Percentiles rank a stretch among this genome's conserved stretches.
phyloP scores from a whole-genome alignment of 73 alveolate species.

The Paramecium octaurelia region DNA sequence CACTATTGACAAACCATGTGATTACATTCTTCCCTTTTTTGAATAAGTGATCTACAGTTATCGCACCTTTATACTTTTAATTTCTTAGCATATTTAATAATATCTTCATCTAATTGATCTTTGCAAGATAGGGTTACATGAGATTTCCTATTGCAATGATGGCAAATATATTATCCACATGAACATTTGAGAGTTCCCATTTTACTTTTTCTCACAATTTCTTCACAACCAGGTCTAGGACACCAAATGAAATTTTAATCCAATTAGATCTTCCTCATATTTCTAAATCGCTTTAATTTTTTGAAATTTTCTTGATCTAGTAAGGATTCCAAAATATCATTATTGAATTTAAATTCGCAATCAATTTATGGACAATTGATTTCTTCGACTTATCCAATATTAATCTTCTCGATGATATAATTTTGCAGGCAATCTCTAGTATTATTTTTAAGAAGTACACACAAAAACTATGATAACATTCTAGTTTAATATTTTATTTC shows the following conservation, averaged over 20 bases:
- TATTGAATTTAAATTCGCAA: not conserved
- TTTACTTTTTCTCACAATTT: conserved; percentile 47
- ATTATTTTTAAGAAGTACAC: not conserved
- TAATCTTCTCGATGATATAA: not conserved
- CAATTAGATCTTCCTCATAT: not conserved
- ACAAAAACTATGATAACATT: not conserved
- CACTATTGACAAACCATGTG: not conserved
- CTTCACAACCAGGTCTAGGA: conserved; percentile 72
- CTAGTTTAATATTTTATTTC: not conserved
- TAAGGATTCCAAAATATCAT: not conserved
- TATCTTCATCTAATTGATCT: conserved; percentile 60
- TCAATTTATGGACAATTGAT: not conserved
- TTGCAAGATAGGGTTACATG: conserved; percentile 65
- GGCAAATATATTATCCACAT: conserved; percentile 67
- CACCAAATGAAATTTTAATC: conserved; percentile 76
- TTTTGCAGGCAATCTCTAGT: not conserved
- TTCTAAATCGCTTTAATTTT: conserved; percentile 51
- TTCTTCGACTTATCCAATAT: not conserved
- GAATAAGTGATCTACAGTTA: conserved; percentile 74
- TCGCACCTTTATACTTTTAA: not conserved
- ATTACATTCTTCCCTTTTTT: conserved; percentile 48
- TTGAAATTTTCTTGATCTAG: not conserved
- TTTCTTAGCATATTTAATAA: conserved; percentile 64
- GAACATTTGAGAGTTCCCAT: conserved; percentile 38
- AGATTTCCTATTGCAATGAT: conserved; percentile 64